A percentile compares a stretch with the other conserved stretches of the same genome.
Conservation (phyloP, 305 asterid species). For the Plantago coronopus region DNA sequence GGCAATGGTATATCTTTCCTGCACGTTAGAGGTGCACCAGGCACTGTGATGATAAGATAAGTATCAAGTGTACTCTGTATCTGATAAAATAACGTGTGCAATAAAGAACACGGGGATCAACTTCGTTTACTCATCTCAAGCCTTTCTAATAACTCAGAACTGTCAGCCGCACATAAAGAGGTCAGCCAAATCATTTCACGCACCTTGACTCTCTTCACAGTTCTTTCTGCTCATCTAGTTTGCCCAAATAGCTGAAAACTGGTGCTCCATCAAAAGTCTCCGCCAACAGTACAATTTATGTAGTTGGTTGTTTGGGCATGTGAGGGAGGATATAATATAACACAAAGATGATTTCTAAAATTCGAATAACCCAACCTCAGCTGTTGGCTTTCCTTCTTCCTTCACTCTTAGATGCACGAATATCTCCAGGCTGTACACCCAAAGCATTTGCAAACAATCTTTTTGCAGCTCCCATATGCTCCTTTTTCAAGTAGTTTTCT, state of each 20-base stretch:
- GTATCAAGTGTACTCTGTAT: no score
- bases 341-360: no score
- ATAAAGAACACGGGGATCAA: not conserved
- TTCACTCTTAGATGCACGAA: slow-evolving; percentile 32
- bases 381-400: slow-evolving; percentile 34
- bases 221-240: slow-evolving; percentile 7
- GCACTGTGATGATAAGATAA: no score
- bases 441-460: slow-evolving; percentile 87
- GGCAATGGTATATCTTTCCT: no score
- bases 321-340: no score
- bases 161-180: slow-evolving; percentile 7
- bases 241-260: not conserved
- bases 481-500: slow-evolving; percentile 42
- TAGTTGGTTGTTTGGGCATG: no score
- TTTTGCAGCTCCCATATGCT: slow-evolving; percentile 86
- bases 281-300: not conserved
- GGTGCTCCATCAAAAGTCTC: not conserved
- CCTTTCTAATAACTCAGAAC: slow-evolving; percentile 9
- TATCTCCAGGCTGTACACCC: slow-evolving; percentile 52
- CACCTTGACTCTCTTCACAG: not conserved
- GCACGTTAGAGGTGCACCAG: no score
- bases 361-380: slow-evolving; percentile 22
- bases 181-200: slow-evolving; percentile 5
- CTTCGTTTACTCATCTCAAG: not conserved
- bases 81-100: no score